A percentile compares a stretch with the other conserved stretches of the same genome.
Evolutionary conservation across 306 rosid species (phyloP).

Genomic region (Cajanus cajan): DNA sequence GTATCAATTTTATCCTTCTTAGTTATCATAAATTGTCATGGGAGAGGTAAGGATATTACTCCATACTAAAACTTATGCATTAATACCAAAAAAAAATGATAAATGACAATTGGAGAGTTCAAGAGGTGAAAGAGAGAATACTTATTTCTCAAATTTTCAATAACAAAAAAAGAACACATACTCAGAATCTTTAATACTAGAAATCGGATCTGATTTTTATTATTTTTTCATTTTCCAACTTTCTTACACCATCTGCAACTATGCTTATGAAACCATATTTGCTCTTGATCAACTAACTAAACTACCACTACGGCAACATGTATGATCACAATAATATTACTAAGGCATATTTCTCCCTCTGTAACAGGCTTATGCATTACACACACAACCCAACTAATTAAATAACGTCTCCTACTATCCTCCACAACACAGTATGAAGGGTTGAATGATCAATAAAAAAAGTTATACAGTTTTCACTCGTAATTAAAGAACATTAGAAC

Average conservation of each 20-base stretch:
- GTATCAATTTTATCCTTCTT: too few species aligned
- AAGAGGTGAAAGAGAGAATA: too few species aligned
- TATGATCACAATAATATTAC: not conserved
- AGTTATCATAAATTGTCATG: too few species aligned
- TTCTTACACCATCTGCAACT: not conserved
- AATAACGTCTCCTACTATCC: not conserved
- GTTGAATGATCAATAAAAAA: not conserved
- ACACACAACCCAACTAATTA: not conserved
- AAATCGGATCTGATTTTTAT: too few species aligned
- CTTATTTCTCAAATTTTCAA: too few species aligned
- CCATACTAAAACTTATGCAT: too few species aligned
- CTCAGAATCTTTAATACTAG: too few species aligned
- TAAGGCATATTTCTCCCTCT: not conserved
- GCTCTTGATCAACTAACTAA: not conserved
- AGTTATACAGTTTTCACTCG: not conserved
- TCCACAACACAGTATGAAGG: not conserved
- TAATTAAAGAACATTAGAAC: slow-evolving; percentile 14
- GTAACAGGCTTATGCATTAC: not conserved
- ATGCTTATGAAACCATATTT: not conserved
- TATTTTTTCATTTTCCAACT: too few species aligned
- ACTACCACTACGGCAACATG: not conserved
- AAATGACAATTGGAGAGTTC: too few species aligned
- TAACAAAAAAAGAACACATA: too few species aligned
- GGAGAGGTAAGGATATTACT: too few species aligned
- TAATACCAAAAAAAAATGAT: too few species aligned